Percentiles rank a stretch among this genome's conserved stretches.
Conservation (phyloP, 148 eudicot species). For the Rhododendron kiyosumense region DNA sequence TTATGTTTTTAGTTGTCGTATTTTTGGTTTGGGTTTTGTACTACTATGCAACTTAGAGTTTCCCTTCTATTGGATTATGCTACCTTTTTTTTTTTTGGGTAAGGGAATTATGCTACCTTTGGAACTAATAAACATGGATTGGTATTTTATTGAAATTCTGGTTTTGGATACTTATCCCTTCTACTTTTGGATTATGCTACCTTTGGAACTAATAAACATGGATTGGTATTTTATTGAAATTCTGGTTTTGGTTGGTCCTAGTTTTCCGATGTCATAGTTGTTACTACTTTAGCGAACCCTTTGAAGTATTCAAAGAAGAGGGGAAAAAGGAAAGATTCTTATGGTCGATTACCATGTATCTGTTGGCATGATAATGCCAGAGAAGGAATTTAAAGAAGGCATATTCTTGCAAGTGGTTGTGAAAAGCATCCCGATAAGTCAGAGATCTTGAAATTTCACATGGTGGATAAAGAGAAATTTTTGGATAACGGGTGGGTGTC, state of each 20-base stretch:
- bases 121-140: background rate
- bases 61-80: too few species aligned
- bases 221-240: background rate
- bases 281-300: background rate
- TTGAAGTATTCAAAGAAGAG: background rate
- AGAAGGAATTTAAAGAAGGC: background rate
- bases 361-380: background rate
- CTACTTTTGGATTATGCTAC: background rate
- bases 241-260: background rate
- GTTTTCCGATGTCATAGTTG: background rate
- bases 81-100: too few species aligned
- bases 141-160: constrained; percentile 5
- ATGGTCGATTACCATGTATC: background rate
- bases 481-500: too few species aligned
- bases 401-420: background rate
- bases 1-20: background rate
- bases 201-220: background rate
- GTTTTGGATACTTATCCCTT: too few species aligned
- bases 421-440: background rate
- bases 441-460: background rate
- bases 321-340: background rate
- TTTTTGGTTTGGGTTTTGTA: background rate
- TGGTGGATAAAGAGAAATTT: background rate
- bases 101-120: background rate
- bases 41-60: constrained; percentile 5